Conservation (phyloP, 305 asterid species). For the Ilex paraguariensis region DNA sequence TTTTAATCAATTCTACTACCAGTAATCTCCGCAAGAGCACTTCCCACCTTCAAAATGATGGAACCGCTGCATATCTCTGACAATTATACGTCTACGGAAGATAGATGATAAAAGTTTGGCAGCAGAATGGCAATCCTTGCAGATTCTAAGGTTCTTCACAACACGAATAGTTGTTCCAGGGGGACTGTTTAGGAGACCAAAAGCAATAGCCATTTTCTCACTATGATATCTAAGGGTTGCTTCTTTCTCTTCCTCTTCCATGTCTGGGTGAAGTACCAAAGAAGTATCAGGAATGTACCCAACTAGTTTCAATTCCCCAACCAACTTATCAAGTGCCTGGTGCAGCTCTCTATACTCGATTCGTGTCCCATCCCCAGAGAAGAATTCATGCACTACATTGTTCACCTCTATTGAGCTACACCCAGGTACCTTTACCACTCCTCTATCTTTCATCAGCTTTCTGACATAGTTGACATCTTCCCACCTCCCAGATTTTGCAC, state of each 20-base stretch:
- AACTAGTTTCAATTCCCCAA: constrained; percentile 38
- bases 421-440: constrained; percentile 24
- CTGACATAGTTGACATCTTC: constrained; percentile 20
- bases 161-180: constrained; percentile 54
- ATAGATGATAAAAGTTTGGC: constrained; percentile 45
- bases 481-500: constrained; percentile 29
- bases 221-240: constrained; percentile 57
- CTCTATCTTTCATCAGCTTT: constrained; percentile 26
- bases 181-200: constrained; percentile 54
- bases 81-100: constrained; percentile 41
- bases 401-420: constrained; percentile 30
- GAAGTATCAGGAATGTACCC: constrained; percentile 59
- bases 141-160: constrained; percentile 58
- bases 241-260: constrained; percentile 51
- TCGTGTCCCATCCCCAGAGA: constrained; percentile 31
- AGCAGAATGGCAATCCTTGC: constrained; percentile 65
- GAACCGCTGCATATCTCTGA: constrained; percentile 67
- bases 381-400: constrained; percentile 27
- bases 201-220: constrained; percentile 62
- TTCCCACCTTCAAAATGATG: constrained; percentile 67
- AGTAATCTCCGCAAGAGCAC: constrained; percentile 69
- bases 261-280: constrained; percentile 36
- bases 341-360: constrained; percentile 25
- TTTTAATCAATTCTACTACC: constrained; percentile 27
- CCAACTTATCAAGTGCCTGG: constrained; percentile 30